phyloP scores from a whole-genome alignment of 208 protist genomes.

The Strigomonas galati region DNA sequence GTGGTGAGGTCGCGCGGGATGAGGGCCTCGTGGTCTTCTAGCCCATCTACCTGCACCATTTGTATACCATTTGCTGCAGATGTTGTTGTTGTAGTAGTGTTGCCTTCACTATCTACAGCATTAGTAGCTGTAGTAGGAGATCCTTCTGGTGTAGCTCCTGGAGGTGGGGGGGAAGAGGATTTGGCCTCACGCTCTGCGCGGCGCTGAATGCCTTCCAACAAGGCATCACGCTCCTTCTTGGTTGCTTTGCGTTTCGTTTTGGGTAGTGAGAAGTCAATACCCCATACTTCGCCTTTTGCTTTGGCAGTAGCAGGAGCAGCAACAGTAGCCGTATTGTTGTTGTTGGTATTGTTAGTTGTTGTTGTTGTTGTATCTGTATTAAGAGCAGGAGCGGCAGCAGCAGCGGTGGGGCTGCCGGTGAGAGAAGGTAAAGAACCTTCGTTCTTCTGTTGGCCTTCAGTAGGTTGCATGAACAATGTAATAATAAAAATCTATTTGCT shows the following conservation, averaged over 20 bases:
- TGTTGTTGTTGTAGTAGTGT: conserved; percentile 15
- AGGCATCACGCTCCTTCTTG: conserved; percentile 58
- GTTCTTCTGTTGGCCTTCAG: background rate
- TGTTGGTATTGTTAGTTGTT: no score
- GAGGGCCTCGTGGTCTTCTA: conserved; percentile 40
- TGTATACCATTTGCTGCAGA: conserved; percentile 17
- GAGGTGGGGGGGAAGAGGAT: background rate
- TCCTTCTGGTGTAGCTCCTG: background rate
- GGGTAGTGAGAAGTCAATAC: conserved; percentile 55
- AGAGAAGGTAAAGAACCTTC: background rate
- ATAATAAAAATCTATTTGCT: conserved; percentile 11
- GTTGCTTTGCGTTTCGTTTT: conserved; percentile 51
- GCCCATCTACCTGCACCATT: conserved; percentile 47
- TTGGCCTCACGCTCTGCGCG: background rate
- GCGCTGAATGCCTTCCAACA: background rate
- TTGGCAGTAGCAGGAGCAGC: background rate
- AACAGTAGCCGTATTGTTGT: background rate
- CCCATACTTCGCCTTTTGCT: conserved; percentile 44
- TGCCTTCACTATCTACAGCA: conserved; percentile 49
- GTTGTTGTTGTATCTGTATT: no score
- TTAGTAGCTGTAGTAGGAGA: no score
- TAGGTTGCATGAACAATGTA: background rate
- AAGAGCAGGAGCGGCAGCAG: background rate
- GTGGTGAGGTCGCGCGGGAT: conserved; percentile 69
- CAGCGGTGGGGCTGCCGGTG: background rate